phyloP scores from a whole-genome alignment of 129 eudicot species.

The Rutidosis leptorrhynchoides region DNA sequence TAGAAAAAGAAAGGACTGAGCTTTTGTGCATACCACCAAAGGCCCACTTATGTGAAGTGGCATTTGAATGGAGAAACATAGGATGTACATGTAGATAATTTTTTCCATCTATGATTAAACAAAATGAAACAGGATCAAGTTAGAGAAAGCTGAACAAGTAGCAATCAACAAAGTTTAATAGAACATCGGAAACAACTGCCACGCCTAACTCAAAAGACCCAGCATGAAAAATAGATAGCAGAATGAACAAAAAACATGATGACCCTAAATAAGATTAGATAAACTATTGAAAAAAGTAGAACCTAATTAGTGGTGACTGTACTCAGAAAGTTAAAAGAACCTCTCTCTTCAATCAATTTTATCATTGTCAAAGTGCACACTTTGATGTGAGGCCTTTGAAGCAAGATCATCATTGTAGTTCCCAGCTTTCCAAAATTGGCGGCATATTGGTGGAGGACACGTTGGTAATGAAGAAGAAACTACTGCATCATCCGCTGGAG shows the following conservation, averaged over 20 bases:
- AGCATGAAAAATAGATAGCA: too few relatives aligned
- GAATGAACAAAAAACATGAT: too few relatives aligned
- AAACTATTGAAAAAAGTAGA: too few relatives aligned
- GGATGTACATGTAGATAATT: conserved; percentile 75
- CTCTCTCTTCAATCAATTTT: too few relatives aligned
- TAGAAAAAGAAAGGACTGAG: background rate
- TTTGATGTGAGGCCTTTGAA: conserved; percentile 38
- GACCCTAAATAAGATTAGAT: too few relatives aligned
- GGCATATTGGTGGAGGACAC: conserved; percentile 64
- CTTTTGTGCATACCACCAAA: conserved; percentile 81
- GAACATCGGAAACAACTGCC: too few relatives aligned
- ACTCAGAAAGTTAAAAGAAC: background rate
- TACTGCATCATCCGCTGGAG: conserved; percentile 41
- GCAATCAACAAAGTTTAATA: too few relatives aligned
- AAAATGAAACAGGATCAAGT: background rate
- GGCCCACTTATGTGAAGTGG: conserved; percentile 96
- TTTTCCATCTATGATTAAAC: conserved; percentile 40
- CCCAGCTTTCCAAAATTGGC: conserved; percentile 96
- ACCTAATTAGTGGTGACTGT: too few relatives aligned
- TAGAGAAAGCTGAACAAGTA: too few relatives aligned
- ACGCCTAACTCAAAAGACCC: too few relatives aligned
- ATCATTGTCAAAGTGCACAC: too few relatives aligned
- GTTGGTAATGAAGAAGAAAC: conserved; percentile 48
- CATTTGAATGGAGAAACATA: conserved; percentile 87
- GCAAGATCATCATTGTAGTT: conserved; percentile 40